These are phyloP conservation scores for Colletotrichum aenigma DNA, from an alignment of 2,329 filamentous ascomycete species.

Conservation along the genomic window DNA sequence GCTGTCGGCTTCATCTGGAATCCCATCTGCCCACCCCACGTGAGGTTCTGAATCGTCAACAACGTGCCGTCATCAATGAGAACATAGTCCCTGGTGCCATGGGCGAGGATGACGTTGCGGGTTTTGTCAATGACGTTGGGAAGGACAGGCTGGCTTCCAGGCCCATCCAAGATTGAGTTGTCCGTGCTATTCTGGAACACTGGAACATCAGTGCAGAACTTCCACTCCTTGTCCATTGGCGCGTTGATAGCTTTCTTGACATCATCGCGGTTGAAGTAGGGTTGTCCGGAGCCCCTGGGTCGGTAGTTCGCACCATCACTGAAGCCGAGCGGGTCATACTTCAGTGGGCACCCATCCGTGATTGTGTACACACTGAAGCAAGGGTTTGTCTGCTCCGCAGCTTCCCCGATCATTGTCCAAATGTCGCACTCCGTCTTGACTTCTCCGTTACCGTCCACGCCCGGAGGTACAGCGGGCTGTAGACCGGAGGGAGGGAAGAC, in stretches of 20 bases:
- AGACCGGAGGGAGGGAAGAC: conserved; percentile 70
- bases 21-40: conserved; percentile 73
- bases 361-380: conserved; percentile 83
- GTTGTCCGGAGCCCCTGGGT: conserved; percentile 58
- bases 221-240: conserved; percentile 40
- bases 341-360: conserved; percentile 71
- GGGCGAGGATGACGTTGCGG: conserved; percentile 74
- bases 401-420: conserved; percentile 55
- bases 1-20: conserved; percentile 66
- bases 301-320: conserved; percentile 68
- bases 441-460: conserved; percentile 38
- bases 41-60: conserved; percentile 80
- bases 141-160: conserved; percentile 61
- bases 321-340: conserved; percentile 73
- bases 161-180: conserved; percentile 43
- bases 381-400: conserved; percentile 66
- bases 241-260: conserved; percentile 74
- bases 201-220: conserved; percentile 46
- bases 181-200: conserved; percentile 50
- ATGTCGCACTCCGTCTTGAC: conserved; percentile 58
- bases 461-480: conserved; percentile 55
- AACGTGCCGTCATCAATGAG: conserved; percentile 73
- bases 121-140: conserved; percentile 76
- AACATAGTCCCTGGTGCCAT: conserved; percentile 73
- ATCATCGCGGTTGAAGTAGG: conserved; percentile 75